Evolutionary conservation across 2,329 filamentous ascomycete species (phyloP).

Genomic region (Talaromyces sp.): DNA sequence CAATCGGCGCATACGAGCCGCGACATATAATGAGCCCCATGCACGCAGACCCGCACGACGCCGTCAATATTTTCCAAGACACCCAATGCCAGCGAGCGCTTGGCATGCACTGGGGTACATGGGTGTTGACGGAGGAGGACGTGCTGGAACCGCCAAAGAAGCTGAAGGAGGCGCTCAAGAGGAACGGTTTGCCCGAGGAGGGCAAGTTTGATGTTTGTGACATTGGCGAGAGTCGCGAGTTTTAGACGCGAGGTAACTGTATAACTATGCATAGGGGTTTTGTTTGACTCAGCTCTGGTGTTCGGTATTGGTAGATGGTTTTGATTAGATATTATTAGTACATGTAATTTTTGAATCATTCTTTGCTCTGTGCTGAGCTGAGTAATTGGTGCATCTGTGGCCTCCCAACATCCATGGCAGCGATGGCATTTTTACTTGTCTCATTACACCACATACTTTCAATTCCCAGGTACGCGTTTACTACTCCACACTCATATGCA

Average conservation of each 20-base stretch:
- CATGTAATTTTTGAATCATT: background rate
- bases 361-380: background rate
- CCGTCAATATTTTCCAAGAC: constrained; percentile 83
- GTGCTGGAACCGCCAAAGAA: constrained; percentile 73
- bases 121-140: constrained; percentile 79
- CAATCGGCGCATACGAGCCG: constrained; percentile 78
- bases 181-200: constrained; percentile 60
- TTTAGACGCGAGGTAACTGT: constrained; percentile 34
- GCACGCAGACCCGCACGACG: constrained; percentile 81
- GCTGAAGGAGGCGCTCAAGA: constrained; percentile 64
- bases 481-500: too few species aligned
- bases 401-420: too few species aligned
- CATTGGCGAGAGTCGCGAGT: constrained; percentile 77
- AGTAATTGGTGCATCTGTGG: too few species aligned
- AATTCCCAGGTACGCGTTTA: too few species aligned
- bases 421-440: too few species aligned
- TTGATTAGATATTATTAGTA: background rate
- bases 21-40: constrained; percentile 65
- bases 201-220: constrained; percentile 77
- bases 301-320: background rate
- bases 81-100: constrained; percentile 71
- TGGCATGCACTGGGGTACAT: constrained; percentile 88
- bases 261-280: background rate
- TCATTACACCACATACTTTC: too few species aligned
- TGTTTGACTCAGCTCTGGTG: background rate